Percentiles rank a stretch among this genome's conserved stretches.
Evolutionary conservation across 768 basidiomycete genomes (phyloP).

Genomic region (Candolleomyces aberdarensis): DNA sequence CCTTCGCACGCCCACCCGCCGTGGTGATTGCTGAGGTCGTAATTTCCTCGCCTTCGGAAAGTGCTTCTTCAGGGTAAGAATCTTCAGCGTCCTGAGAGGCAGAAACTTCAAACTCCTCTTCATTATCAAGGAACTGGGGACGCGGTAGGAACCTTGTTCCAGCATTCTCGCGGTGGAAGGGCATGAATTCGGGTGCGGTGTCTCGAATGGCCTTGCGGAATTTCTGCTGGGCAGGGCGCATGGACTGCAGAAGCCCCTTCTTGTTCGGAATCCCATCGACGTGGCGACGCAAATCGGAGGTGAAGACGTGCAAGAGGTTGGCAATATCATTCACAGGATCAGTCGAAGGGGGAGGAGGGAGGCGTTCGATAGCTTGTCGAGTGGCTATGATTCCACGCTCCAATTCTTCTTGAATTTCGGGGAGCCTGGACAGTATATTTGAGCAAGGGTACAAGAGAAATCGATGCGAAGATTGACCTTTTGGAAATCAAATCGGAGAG

Average conservation of each 20-base stretch:
- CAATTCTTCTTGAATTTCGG: conserved; percentile 59
- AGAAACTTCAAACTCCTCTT: conserved; percentile 13
- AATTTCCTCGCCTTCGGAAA: neutral
- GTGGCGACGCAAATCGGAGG: conserved; percentile 37
- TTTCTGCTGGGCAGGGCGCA: conserved; percentile 43
- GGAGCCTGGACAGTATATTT: conserved; percentile 49
- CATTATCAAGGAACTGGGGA: conserved; percentile 19
- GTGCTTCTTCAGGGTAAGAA: neutral
- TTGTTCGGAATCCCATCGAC: conserved; percentile 53
- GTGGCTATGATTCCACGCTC: conserved; percentile 40
- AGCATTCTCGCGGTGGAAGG: conserved; percentile 32
- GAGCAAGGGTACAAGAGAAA: conserved; percentile 43
- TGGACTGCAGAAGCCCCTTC: conserved; percentile 52
- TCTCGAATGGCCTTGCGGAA: conserved; percentile 47
- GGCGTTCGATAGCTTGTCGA: conserved; percentile 22
- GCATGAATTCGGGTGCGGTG: conserved; percentile 59
- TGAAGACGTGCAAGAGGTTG: conserved; percentile 44
- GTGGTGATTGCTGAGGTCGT: no score
- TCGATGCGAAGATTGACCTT: conserved; percentile 35
- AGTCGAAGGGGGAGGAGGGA: conserved; percentile 51
- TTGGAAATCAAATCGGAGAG: conserved; percentile 62
- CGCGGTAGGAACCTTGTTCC: conserved; percentile 10
- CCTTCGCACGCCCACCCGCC: no score
- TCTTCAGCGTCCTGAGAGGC: neutral
- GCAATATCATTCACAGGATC: conserved; percentile 58